A percentile compares a stretch with the other conserved stretches of the same genome.
phyloP scores from a whole-genome alignment of 768 basidiomycete genomes.

The Trametes maxima region DNA sequence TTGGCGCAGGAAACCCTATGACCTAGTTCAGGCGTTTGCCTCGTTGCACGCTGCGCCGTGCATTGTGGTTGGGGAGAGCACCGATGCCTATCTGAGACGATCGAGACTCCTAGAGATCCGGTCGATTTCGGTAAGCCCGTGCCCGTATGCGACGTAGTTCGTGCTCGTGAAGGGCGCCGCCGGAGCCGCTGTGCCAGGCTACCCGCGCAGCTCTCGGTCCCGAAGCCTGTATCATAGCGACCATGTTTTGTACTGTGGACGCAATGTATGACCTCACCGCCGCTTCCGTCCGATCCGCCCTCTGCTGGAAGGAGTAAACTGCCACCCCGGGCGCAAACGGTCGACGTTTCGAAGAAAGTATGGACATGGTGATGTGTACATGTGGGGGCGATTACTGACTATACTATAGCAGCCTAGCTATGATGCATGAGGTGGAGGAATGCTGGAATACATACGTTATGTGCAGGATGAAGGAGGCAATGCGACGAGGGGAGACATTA shows the following conservation, averaged over 20 bases:
- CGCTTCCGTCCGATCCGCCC: constrained; percentile 1
- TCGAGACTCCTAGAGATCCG: constrained; percentile 12
- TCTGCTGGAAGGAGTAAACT: background rate
- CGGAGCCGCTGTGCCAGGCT: background rate
- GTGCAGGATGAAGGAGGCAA: constrained; percentile 22
- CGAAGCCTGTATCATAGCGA: constrained; percentile 11
- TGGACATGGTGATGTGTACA: constrained; percentile 23
- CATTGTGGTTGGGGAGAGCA: constrained; percentile 4
- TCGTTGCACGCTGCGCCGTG: constrained; percentile 11
- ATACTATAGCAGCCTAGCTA: constrained; percentile 23
- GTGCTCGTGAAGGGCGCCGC: background rate
- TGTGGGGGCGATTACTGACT: constrained; percentile 20
- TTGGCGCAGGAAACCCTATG: constrained; percentile 13
- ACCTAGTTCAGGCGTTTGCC: constrained; percentile 13
- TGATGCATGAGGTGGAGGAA: constrained; percentile 22
- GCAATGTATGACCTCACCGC: background rate
- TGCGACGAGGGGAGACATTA: constrained; percentile 17
- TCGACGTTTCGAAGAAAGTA: constrained; percentile 18
- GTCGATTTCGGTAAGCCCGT: constrained; percentile 3
- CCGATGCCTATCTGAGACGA: constrained; percentile 15
- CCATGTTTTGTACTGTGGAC: constrained; percentile 11
- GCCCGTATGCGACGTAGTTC: constrained; percentile 3
- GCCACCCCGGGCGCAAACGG: constrained; percentile 18
- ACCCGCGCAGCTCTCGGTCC: constrained; percentile 12
- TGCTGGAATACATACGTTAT: constrained; percentile 26